Evolutionary conservation across 2,329 filamentous ascomycete species (phyloP), one percentile per base, ranked within the genome.

Genomic region (Meredithiella fracta): DNA sequence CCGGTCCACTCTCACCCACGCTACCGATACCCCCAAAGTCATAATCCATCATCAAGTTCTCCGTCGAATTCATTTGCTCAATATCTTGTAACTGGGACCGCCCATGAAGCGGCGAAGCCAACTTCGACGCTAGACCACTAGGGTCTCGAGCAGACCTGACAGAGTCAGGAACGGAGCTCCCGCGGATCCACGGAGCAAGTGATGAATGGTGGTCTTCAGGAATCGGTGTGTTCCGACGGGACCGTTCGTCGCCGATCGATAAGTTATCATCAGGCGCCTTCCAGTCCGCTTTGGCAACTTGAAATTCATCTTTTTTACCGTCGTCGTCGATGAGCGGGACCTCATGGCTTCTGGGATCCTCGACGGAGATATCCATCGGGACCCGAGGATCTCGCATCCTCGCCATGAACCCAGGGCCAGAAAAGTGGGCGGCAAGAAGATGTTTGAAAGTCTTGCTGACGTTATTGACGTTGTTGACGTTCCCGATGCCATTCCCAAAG

Each of bases 181-280:
- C 60, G 2, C 72, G 72, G 59, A 74, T 76, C 76, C 76, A 78
- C 3, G 76, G 76, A 63, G 73, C 67, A 56, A 75, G 65, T 15
- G 71, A 72, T 1, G 72, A 75, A 54, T 82, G 77, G 58, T 94
- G 85, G 3, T 79, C 78, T 54, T 92, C 74, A 6, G 78, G 76
- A 0, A 78, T 74, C 0, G 73, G 77, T 1, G 78, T 83, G n/a
- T 47, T 47, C 14, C 57, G 57, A 20, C 57, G 57, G 22, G 57
- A 55, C 7, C 50, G 57, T 22, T 58, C 57, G n/a, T 53, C 57
- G 7, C 51, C 51, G 67, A 86, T 79, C 20, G 82, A 52, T 14
- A 37, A n/a, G 26, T 20, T 38, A 38, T 38, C 34, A 2, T 15
- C 44, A 5, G 20, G 42, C 6, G 29, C 51, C 22, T 42, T 53